Conservation (phyloP, 2,329 filamentous ascomycete species). For the Colletotrichum salicis region DNA sequence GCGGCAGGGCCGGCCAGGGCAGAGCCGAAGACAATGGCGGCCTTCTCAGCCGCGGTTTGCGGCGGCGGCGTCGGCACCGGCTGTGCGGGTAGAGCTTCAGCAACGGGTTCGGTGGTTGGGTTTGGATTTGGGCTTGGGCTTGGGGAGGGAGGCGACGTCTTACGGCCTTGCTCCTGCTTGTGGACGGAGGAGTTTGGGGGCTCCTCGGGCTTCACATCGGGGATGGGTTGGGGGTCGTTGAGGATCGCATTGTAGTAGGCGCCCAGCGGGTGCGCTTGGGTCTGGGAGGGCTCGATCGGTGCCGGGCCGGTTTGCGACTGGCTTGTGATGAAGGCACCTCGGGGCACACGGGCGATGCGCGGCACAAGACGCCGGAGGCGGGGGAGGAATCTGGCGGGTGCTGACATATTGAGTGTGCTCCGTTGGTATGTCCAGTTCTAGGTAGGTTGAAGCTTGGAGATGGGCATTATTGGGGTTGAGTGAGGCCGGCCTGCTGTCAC, state of each 20-base stretch:
- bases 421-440: slow-evolving; percentile 8
- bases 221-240: slow-evolving; percentile 54
- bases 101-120: slow-evolving; percentile 34
- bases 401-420: slow-evolving; percentile 43
- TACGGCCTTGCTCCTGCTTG: slow-evolving; percentile 39
- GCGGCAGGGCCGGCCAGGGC: slow-evolving; percentile 79
- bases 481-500: slow-evolving; percentile 28
- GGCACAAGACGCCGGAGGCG: slow-evolving; percentile 44
- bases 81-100: slow-evolving; percentile 37
- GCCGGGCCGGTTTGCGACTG: slow-evolving; percentile 41
- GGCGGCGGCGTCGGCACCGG: slow-evolving; percentile 50
- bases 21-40: slow-evolving; percentile 83
- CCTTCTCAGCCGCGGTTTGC: slow-evolving; percentile 62
- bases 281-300: slow-evolving; percentile 42
- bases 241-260: slow-evolving; percentile 70
- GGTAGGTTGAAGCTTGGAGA: slow-evolving; percentile 1
- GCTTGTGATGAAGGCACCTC: slow-evolving; percentile 41
- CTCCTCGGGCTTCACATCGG: slow-evolving; percentile 54
- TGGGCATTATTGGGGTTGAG: slow-evolving; percentile 21
- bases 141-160: slow-evolving; percentile 37
- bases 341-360: slow-evolving; percentile 41
- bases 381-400: slow-evolving; percentile 44
- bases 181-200: slow-evolving; percentile 53
- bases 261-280: slow-evolving; percentile 62
- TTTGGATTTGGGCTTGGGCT: not conserved